Conservation (phyloP, 1,284 basidiomycete species). For the Heterobasidion parviporum region DNA sequence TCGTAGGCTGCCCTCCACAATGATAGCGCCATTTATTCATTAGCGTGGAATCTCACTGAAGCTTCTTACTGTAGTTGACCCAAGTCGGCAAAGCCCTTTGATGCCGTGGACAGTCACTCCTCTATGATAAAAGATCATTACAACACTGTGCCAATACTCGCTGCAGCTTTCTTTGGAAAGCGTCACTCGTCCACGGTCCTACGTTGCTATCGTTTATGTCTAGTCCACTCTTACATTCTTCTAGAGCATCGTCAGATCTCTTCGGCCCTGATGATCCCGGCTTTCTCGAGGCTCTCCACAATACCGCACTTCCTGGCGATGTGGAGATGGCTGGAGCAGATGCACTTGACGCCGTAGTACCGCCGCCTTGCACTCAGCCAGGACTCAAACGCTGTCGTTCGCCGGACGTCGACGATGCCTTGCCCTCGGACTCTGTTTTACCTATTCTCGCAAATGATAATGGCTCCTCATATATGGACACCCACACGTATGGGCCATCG, state of each 20-base stretch:
- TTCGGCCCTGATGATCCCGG: slow-evolving; percentile 48
- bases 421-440: not conserved
- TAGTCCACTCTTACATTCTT: not conserved
- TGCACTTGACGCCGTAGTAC: not conserved
- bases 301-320: slow-evolving; percentile 42
- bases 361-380: slow-evolving; percentile 9
- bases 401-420: slow-evolving; percentile 13
- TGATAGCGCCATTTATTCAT: no score
- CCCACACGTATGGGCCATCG: slow-evolving; percentile 67
- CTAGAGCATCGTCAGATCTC: slow-evolving; percentile 39
- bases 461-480: slow-evolving; percentile 14
- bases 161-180: no score
- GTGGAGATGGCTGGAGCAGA: slow-evolving; percentile 1
- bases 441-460: not conserved
- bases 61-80: no score
- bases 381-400: slow-evolving; percentile 15
- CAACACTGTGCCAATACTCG: no score
- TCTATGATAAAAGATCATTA: no score
- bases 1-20: no score
- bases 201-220: not conserved
- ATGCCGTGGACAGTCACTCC: no score
- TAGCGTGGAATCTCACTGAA: no score
- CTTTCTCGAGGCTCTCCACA: slow-evolving; percentile 42
- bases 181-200: no score
- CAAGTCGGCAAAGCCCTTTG: no score